Base-by-base conservation (phyloP, 73 alveolate genomes). In the Paramecium bursaria region DNA sequence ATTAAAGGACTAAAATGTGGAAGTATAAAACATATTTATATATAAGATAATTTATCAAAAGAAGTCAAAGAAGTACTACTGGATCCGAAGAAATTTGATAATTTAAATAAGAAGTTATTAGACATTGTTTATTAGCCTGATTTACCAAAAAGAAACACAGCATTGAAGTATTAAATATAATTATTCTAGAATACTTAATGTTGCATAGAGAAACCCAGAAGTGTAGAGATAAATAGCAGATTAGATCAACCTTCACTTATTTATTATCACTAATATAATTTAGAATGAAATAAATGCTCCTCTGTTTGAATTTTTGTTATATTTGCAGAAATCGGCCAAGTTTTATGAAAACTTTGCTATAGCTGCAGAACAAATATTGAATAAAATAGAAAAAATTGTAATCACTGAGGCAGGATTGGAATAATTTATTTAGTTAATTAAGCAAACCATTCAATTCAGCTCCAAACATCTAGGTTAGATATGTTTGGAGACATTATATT, bases 381-480 rank as follows among this genome's bases (percentile, higher is more conserved):
- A 17, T 13, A 67, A 67, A 13, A 67, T 67, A 39, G 55, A 67
- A 31, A 67, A 67, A 67, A 9, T 67, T 21, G 55, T 67, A 3
- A 6, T 67, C 6, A 67, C 82, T 15, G 82, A 67, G 44, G 21
- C 50, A 39, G 82, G 82, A 1, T 67, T 67, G 21, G 82, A 67
- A 35, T 67, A 31, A n/a, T 67, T 67, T n/a, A 21, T 67, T 7
- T 39, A 39, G 11, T 11, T 39, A 7, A 7, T 39, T 7, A 39
- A 39, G 11, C 11, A 7, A 7, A 39, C 11, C 11, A 11, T 5
- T 39, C 5, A 11, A 39, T 5, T 7, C 11, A 39, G n/a, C n/a
- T n/a, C 5, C 11, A 39, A 39, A 39, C 11, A 39, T 5, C 5
- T 39, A 7, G 49, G 49, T 7, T 7, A 39, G 11, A 5, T 39